Evolutionary conservation across 805 yeast species (phyloP), one percentile per base, ranked within the genome.

Genomic region (Nakazawaea ambrosiae): DNA sequence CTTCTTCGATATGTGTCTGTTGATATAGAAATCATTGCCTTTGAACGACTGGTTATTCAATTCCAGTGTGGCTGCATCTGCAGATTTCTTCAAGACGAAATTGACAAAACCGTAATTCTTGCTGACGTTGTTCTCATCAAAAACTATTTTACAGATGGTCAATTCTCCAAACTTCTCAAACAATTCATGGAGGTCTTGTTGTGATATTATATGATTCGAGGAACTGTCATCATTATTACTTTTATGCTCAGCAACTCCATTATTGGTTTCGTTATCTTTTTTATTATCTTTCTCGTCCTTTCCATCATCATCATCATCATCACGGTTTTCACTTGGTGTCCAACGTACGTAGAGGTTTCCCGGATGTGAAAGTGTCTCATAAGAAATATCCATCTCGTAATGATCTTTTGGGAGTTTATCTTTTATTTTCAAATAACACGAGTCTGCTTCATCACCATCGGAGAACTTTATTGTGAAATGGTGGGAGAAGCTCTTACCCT

Each of bases 51-150:
- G 28, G 30, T 58, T 58, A 39, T 55, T 54, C 18, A 59, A 46
- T n/a, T 46, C 43, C 16, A 68, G 58, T 27, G 82, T 78, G 27
- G 90, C 87, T 17, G 57, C 54, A 31, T 77, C 64, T 2, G 94
- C 88, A 61, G 74, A 72, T 9, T 65, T 66, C 33, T 74, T 70
- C 39, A 65, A 59, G 35, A 69, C 62, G 51, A 68, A 83, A 44
- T 82, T 80, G 14, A 84, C 71, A 57, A 83, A 83, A 7, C 90
- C 92, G 53, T 68, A 76, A 18, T 78, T 75, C 45, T 60, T 63
- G 20, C 68, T 61, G 18, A 49, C 50, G 10, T 75, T 73, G 41
- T 48, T 59, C 20, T 68, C 70, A 44, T 72, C 70, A 37, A 58
- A 54, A 6, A 73, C 67, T 12, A 74, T 57, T 44, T 73, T 73